These are phyloP conservation scores for Candida coleopterorum DNA, from an alignment of 805 yeast genomes.

Conservation along the genomic window DNA sequence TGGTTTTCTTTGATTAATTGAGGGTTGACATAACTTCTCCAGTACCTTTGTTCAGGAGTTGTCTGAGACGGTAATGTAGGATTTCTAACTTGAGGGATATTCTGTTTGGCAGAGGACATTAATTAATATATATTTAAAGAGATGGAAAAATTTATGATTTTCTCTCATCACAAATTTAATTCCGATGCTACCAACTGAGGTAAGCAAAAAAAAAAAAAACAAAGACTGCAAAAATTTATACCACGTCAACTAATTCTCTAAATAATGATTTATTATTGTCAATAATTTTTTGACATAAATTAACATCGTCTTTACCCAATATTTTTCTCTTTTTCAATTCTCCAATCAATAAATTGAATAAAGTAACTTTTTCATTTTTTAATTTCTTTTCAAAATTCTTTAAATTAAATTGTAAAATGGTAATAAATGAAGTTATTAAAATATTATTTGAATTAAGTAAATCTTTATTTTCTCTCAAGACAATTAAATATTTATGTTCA, in stretches of 20 bases:
- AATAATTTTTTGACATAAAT: not conserved
- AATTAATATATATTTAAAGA: not conserved
- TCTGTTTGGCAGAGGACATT: constrained; percentile 73
- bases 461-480: not conserved
- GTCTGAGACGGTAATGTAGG: constrained; percentile 79
- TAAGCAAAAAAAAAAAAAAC: no score
- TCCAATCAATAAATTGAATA: not conserved
- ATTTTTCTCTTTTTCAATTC: constrained; percentile 2
- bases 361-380: not conserved
- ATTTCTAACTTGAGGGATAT: constrained; percentile 60
- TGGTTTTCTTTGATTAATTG: constrained; percentile 91
- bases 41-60: constrained; percentile 89
- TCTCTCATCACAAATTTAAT: not conserved
- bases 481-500: not conserved
- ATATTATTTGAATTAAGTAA: constrained; percentile 3
- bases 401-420: constrained; percentile 2
- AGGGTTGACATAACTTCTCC: constrained; percentile 83
- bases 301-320: not conserved
- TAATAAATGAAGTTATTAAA: not conserved
- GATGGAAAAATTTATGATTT: not conserved
- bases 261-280: not conserved
- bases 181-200: not conserved
- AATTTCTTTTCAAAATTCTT: not conserved
- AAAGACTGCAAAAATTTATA: no score
- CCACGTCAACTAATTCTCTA: not conserved